phyloP scores from a whole-genome alignment of 306 rosid species.

The Fragaria ananassa region DNA sequence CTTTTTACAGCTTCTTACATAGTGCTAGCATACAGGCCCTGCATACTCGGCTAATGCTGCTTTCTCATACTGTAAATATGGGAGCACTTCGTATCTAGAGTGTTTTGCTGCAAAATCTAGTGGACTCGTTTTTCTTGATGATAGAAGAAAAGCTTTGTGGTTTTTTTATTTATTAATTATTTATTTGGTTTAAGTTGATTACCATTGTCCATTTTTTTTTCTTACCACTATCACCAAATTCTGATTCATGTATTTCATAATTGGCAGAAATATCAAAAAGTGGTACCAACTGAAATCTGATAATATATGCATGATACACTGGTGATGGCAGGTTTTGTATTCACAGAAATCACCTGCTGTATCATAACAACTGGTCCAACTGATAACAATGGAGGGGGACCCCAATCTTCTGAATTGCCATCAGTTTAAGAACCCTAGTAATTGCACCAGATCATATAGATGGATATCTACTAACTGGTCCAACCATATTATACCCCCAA shows the following conservation, averaged over 20 bases:
- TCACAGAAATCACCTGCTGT: background rate
- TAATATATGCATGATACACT: background rate
- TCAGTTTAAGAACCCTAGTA: background rate
- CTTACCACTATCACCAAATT: background rate
- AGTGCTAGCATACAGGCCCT: conserved; percentile 44
- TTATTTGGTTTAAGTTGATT: conserved; percentile 9
- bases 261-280: background rate
- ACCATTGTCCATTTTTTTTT: background rate
- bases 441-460: background rate
- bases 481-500: background rate
- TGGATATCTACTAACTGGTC: background rate
- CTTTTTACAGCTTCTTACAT: conserved; percentile 37
- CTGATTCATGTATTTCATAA: background rate
- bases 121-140: conserved; percentile 25
- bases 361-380: background rate
- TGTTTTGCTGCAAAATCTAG: conserved; percentile 40
- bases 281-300: background rate
- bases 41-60: conserved; percentile 39
- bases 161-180: conserved; percentile 24
- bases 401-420: conserved; percentile 7
- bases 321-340: background rate
- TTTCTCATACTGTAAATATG: conserved; percentile 55
- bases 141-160: conserved; percentile 27
- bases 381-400: conserved; percentile 4
- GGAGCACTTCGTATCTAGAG: conserved; percentile 51